A percentile compares a stretch with the other conserved stretches of the same genome.
phyloP scores from a whole-genome alignment of 495 filamentous ascomycete genomes.

The Podospora didyma region DNA sequence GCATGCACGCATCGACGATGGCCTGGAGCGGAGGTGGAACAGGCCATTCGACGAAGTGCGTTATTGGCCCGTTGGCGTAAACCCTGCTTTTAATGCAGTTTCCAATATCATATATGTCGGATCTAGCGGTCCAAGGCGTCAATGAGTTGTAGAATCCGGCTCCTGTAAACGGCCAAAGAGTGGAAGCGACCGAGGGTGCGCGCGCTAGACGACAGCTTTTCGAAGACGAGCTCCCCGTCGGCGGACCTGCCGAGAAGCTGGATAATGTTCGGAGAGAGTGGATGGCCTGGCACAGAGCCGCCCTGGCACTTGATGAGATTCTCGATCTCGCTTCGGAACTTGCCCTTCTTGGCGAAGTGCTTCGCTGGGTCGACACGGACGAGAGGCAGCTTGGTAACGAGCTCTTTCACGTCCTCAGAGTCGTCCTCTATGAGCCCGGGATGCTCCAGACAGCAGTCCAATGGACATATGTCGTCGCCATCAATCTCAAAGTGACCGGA shows the following conservation, averaged over 20 bases:
- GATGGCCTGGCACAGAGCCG: slow-evolving; percentile 22
- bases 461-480: slow-evolving; percentile 19
- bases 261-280: slow-evolving; percentile 20
- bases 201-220: slow-evolving; percentile 11
- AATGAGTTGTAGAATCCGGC: slow-evolving; percentile 12
- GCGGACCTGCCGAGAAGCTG: slow-evolving; percentile 24
- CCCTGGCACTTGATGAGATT: slow-evolving; percentile 29
- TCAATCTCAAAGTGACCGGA: slow-evolving; percentile 19
- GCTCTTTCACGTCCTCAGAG: slow-evolving; percentile 17
- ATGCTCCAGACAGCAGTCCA: slow-evolving; percentile 7
- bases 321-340: slow-evolving; percentile 29
- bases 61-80: background rate
- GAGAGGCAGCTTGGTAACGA: slow-evolving; percentile 19
- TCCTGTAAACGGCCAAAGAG: slow-evolving; percentile 7
- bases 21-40: slow-evolving; percentile 2
- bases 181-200: slow-evolving; percentile 8
- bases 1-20: slow-evolving; percentile 1
- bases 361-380: slow-evolving; percentile 19
- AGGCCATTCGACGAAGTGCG: slow-evolving; percentile 2
- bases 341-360: slow-evolving; percentile 30
- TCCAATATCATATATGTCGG: slow-evolving; percentile 2
- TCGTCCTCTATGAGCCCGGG: slow-evolving; percentile 18
- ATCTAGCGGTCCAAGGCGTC: slow-evolving; percentile 6
- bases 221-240: slow-evolving; percentile 24
- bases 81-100: slow-evolving; percentile 1